phyloP scores from a whole-genome alignment of 805 yeast genomes.

The Starmerella cellae region DNA sequence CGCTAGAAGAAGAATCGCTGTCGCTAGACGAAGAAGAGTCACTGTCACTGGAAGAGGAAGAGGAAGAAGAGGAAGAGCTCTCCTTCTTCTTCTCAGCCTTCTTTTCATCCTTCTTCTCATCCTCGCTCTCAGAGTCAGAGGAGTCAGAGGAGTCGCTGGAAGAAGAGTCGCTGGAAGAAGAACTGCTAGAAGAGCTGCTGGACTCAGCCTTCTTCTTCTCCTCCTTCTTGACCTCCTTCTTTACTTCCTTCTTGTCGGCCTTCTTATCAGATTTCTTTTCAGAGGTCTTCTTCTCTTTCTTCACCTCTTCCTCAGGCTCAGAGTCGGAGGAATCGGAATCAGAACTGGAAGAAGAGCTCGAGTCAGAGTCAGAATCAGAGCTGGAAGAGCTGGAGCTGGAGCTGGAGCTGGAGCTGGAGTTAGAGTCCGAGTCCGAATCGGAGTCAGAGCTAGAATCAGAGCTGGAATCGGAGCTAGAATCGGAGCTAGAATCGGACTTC shows the following conservation, averaged over 20 bases:
- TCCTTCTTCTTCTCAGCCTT: background rate
- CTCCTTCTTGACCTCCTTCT: conserved; percentile 8
- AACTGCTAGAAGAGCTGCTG: conserved; percentile 7
- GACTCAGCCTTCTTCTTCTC: conserved; percentile 3
- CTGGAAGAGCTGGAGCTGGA: conserved; percentile 6
- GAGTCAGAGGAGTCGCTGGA: conserved; percentile 24
- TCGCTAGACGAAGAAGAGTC: conserved; percentile 23
- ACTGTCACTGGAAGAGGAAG: conserved; percentile 6
- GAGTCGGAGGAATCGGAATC: conserved; percentile 25
- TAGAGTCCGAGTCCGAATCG: conserved; percentile 20
- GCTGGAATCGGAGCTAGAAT: conserved; percentile 23
- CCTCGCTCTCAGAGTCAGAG: conserved; percentile 7
- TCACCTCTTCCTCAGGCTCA: conserved; percentile 17
- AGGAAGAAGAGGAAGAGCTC: conserved; percentile 17
- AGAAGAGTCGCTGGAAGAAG: conserved; percentile 19
- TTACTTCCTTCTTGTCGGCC: conserved; percentile 14
- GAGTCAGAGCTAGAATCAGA: conserved; percentile 15
- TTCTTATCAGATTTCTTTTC: conserved; percentile 1
- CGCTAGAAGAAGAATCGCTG: conserved; percentile 23
- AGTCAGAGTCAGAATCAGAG: conserved; percentile 21
- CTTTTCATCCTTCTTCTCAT: background rate
- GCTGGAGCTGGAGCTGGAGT: conserved; percentile 9
- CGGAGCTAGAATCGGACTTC: conserved; percentile 26
- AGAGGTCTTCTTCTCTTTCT: background rate
- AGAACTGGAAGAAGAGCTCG: conserved; percentile 21